phyloP scores from a whole-genome alignment of 179 eudicot genomes.

The Spergularia azorica region DNA sequence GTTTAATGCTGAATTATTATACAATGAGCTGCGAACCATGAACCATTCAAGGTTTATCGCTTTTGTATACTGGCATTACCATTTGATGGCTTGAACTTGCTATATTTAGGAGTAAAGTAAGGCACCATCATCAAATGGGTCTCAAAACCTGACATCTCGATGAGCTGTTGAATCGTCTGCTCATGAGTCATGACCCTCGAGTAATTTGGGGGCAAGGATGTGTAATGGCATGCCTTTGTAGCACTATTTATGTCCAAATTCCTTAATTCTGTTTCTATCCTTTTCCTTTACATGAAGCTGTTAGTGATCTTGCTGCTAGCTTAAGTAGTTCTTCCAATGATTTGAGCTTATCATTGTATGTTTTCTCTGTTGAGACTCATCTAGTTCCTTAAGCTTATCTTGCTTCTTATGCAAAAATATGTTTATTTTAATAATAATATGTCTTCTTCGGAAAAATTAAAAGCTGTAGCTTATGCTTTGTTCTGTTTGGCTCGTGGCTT shows the following conservation, averaged over 20 bases:
- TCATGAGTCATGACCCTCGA: neutral
- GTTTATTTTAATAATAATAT: too few relatives aligned
- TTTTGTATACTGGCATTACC: neutral
- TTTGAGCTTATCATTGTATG: neutral
- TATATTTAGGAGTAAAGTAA: neutral
- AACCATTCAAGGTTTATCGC: neutral
- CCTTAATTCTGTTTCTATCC: neutral
- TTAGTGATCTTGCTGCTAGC: neutral
- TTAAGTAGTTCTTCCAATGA: neutral
- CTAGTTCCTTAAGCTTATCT: neutral
- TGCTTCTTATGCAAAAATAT: neutral
- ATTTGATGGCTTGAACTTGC: neutral
- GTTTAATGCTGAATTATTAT: neutral
- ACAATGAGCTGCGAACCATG: neutral
- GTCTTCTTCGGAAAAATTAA: neutral
- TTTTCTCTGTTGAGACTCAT: neutral
- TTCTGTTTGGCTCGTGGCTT: conserved; percentile 16
- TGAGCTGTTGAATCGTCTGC: neutral
- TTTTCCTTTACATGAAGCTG: too few relatives aligned
- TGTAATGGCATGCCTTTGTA: neutral
- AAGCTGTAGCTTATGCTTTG: neutral
- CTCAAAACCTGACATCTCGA: neutral
- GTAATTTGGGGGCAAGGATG: neutral
- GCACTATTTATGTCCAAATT: neutral
- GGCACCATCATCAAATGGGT: neutral